Evolutionary conservation across 371 early-diverging fungal species (phyloP).

Genomic region (Syncephalastrum racemosum): DNA sequence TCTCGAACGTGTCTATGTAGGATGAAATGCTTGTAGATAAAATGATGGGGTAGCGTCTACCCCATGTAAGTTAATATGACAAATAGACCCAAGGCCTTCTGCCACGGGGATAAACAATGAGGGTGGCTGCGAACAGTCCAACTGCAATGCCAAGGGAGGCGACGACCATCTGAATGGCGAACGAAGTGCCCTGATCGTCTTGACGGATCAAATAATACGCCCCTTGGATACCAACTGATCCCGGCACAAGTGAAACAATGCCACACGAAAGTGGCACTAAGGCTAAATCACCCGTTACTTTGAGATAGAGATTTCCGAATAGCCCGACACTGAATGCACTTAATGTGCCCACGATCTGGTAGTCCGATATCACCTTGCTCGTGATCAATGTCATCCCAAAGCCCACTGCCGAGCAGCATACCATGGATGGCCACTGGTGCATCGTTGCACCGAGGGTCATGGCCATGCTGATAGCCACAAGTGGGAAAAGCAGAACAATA

Average conservation of each 20-base stretch:
- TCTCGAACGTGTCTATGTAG: too few relatives aligned
- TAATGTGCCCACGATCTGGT: slow-evolving; percentile 32
- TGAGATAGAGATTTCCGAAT: slow-evolving; percentile 39
- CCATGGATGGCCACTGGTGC: slow-evolving; percentile 39
- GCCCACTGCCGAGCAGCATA: slow-evolving; percentile 27
- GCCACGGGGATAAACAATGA: slow-evolving; percentile 21
- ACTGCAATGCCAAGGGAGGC: slow-evolving; percentile 42
- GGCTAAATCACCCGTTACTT: slow-evolving; percentile 36
- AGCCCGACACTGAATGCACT: slow-evolving; percentile 39
- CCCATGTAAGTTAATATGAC: slow-evolving; percentile 7
- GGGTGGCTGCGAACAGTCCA: slow-evolving; percentile 36
- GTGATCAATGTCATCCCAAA: slow-evolving; percentile 31
- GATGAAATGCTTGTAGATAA: too few relatives aligned
- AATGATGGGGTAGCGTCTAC: too few relatives aligned
- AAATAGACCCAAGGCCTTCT: slow-evolving; percentile 2
- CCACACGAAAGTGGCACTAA: slow-evolving; percentile 38
- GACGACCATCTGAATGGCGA: slow-evolving; percentile 53
- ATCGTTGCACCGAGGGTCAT: slow-evolving; percentile 35
- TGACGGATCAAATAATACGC: slow-evolving; percentile 33
- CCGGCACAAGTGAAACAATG: slow-evolving; percentile 40
- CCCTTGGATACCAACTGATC: slow-evolving; percentile 47
- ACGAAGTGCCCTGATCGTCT: slow-evolving; percentile 40
- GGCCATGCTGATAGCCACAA: slow-evolving; percentile 31
- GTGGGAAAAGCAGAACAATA: slow-evolving; percentile 31
- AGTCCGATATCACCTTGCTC: slow-evolving; percentile 30